Conservation (phyloP, 2,329 filamentous ascomycete genomes). For the Aureobasidium uvarum region DNA sequence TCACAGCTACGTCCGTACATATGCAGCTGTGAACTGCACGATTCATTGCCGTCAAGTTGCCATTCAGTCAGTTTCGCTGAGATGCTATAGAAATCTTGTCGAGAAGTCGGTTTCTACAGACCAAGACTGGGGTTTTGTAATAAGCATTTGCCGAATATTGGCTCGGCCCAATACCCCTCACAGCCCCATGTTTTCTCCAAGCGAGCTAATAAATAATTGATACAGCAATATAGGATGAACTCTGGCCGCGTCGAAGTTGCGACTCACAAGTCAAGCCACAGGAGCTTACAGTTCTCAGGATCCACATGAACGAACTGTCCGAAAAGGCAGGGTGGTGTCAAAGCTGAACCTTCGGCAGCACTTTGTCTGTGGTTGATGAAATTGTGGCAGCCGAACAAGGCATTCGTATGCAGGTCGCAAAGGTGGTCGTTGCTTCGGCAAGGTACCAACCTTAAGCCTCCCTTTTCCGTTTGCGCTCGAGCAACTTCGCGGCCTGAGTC, state of each 20-base stretch:
- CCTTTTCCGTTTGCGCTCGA: background rate
- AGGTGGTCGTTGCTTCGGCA: slow-evolving; percentile 16
- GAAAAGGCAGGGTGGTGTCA: background rate
- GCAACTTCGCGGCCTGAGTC: slow-evolving; percentile 1
- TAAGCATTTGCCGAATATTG: background rate
- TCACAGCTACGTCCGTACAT: background rate
- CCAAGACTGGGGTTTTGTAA: background rate
- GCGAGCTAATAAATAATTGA: background rate
- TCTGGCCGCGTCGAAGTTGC: background rate
- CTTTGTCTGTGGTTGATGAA: slow-evolving; percentile 9
- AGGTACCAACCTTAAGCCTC: slow-evolving; percentile 17
- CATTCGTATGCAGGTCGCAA: slow-evolving; percentile 5
- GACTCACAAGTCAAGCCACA: background rate
- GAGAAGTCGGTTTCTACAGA: background rate
- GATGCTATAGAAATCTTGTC: background rate
- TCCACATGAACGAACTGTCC: background rate
- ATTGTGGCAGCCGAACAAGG: background rate
- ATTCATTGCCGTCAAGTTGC: background rate
- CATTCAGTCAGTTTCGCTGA: background rate
- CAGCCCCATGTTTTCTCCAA: background rate
- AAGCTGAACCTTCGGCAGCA: background rate
- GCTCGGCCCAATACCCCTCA: slow-evolving; percentile 8
- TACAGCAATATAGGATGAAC: background rate
- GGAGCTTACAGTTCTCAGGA: background rate
- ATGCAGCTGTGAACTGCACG: background rate